Conservation (phyloP, 192 early-diverging fungal genomes). For the Glomus cerebriforme region DNA sequence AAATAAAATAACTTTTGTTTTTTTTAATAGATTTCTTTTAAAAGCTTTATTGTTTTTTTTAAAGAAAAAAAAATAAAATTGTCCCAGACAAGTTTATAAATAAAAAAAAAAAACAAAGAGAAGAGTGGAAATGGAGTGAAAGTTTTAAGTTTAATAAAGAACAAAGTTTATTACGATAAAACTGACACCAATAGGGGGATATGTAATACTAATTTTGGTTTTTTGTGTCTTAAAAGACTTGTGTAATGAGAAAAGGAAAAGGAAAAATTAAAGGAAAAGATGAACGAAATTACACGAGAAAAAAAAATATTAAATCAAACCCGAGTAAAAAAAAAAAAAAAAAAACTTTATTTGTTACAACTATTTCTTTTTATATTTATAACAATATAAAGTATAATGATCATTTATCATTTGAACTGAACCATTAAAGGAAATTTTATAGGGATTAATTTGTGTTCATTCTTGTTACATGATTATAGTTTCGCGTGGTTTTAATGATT, state of each 20-base stretch:
- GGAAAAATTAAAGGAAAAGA: not conserved
- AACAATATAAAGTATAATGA: not conserved
- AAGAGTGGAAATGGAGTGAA: not conserved
- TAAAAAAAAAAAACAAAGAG: not conserved
- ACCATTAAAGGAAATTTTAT: not conserved
- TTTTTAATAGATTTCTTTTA: not conserved
- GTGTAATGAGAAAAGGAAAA: not conserved
- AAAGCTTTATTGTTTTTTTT: no score
- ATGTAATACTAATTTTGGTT: no score
- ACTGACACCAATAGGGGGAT: not conserved
- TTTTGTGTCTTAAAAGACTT: not conserved
- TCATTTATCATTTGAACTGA: not conserved
- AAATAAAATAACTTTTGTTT: not conserved
- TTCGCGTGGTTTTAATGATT: not conserved
- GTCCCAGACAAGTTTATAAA: not conserved
- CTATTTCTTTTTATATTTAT: not conserved
- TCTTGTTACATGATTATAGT: not conserved
- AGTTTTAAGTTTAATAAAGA: not conserved
- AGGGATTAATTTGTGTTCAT: not conserved
- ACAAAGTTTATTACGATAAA: not conserved
- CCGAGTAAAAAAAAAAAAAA: not conserved
- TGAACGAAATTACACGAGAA: not conserved
- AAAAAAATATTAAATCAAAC: not conserved
- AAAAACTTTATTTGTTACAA: not conserved
- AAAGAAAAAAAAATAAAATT: not conserved